Conservation (phyloP, 176 grass and related monocot species). For the Phoenix dactylifera region DNA sequence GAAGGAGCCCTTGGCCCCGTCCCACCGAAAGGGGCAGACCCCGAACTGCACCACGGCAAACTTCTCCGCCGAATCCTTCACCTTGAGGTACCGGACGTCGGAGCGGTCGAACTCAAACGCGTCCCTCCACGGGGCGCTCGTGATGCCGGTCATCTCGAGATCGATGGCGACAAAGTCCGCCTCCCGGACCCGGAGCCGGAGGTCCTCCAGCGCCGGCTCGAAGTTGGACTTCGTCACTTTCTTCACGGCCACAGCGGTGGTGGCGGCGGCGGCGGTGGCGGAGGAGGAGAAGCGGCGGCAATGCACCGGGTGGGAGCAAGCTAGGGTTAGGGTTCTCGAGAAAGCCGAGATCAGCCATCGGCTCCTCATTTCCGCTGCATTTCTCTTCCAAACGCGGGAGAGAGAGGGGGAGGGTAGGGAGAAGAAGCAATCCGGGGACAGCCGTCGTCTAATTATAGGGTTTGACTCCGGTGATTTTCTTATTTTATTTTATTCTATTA, state of each 20-base stretch:
- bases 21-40: slow-evolving; percentile 87
- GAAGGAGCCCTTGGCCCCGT: slow-evolving; percentile 46
- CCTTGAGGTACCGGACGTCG: slow-evolving; percentile 77
- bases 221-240: slow-evolving; percentile 64
- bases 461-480: no score
- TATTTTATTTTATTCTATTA: no score
- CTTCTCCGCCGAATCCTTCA: slow-evolving; percentile 55
- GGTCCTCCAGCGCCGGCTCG: slow-evolving; percentile 39
- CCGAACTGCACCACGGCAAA: slow-evolving; percentile 80
- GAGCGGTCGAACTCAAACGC: slow-evolving; percentile 73
- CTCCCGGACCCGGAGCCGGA: slow-evolving; percentile 41
- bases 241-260: slow-evolving; percentile 55
- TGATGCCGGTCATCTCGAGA: slow-evolving; percentile 90
- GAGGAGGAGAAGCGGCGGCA: slow-evolving; percentile 14
- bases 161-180: slow-evolving; percentile 75
- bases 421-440: slow-evolving; percentile 17
- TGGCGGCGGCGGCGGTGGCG: neutral
- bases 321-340: slow-evolving; percentile 5
- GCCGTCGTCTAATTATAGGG: neutral
- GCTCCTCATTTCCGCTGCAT: no score
- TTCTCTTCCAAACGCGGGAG: slow-evolving; percentile 1
- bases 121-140: slow-evolving; percentile 71
- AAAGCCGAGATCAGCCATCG: no score
- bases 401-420: slow-evolving; percentile 10
- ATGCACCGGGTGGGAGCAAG: neutral